A percentile compares a stretch with the other conserved stretches of the same genome.
Evolutionary conservation across 2,329 filamentous ascomycete genomes (phyloP).

Genomic region (Epichloe bromicola): DNA sequence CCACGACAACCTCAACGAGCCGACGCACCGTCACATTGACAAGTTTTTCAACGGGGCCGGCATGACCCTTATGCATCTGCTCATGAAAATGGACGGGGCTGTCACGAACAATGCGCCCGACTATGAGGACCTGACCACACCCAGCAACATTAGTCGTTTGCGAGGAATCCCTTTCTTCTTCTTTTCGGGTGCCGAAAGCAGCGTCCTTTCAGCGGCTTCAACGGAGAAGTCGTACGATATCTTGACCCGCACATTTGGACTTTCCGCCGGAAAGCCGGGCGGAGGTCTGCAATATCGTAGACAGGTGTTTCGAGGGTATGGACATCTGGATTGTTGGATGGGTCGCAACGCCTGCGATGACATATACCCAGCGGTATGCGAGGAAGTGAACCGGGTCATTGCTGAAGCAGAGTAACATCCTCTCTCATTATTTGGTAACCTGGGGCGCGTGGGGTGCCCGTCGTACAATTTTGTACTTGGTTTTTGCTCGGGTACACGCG

Average conservation of each 20-base stretch:
- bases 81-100: constrained; percentile 41
- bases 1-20: constrained; percentile 51
- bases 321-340: constrained; percentile 51
- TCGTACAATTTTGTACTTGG: too few relatives aligned
- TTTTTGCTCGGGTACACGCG: too few relatives aligned
- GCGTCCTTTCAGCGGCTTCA: constrained; percentile 38
- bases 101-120: constrained; percentile 39
- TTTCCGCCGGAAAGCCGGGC: constrained; percentile 13
- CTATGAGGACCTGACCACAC: constrained; percentile 33
- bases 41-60: constrained; percentile 50
- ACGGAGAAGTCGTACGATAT: constrained; percentile 41
- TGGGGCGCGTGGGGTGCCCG: too few relatives aligned
- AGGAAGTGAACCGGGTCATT: constrained; percentile 39
- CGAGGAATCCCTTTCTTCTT: constrained; percentile 40
- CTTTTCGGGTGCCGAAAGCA: constrained; percentile 43
- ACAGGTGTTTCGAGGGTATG: constrained; percentile 41
- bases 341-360: constrained; percentile 45
- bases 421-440: background rate
- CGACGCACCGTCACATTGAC: constrained; percentile 48
- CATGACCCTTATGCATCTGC: constrained; percentile 41
- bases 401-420: background rate
- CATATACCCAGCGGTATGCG: constrained; percentile 42
- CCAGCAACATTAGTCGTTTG: constrained; percentile 36
- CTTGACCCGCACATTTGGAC: constrained; percentile 37
- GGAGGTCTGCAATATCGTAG: constrained; percentile 33